phyloP scores from a whole-genome alignment of 2,329 filamentous ascomycete species.

The Fusarium sp. region DNA sequence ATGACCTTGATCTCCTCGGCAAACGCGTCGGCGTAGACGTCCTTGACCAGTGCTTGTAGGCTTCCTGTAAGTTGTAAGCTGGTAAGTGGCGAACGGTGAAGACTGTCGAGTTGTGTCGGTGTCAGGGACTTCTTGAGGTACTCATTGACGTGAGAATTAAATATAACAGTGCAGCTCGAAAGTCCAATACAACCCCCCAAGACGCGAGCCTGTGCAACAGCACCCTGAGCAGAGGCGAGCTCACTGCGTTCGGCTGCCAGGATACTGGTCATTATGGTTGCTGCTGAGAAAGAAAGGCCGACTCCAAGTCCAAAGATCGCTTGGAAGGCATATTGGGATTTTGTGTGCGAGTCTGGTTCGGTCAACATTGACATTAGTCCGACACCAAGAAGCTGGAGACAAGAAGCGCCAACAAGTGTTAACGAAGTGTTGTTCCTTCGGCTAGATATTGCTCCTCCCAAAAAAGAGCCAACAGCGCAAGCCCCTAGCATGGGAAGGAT shows the following conservation, averaged over 20 bases:
- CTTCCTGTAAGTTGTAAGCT: slow-evolving; percentile 51
- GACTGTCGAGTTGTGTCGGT: slow-evolving; percentile 52
- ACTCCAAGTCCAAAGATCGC: slow-evolving; percentile 69
- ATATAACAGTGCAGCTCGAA: slow-evolving; percentile 68
- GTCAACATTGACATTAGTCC: slow-evolving; percentile 61
- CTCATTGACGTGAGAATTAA: slow-evolving; percentile 59
- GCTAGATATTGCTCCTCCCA: slow-evolving; percentile 65
- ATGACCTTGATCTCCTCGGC: slow-evolving; percentile 60
- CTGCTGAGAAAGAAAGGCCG: slow-evolving; percentile 67
- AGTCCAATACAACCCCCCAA: slow-evolving; percentile 70
- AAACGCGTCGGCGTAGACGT: slow-evolving; percentile 61
- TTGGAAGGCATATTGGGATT: slow-evolving; percentile 65
- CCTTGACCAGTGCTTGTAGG: slow-evolving; percentile 51
- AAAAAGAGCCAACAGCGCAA: slow-evolving; percentile 67
- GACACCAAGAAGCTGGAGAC: slow-evolving; percentile 64
- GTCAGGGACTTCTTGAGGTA: slow-evolving; percentile 54
- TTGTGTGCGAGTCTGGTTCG: slow-evolving; percentile 48
- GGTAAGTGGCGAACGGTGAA: slow-evolving; percentile 59
- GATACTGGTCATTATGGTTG: slow-evolving; percentile 68
- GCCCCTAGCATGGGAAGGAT: slow-evolving; percentile 68
- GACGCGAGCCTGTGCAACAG: slow-evolving; percentile 69
- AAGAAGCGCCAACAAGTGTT: slow-evolving; percentile 62
- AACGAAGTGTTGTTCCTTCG: slow-evolving; percentile 65
- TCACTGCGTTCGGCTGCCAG: slow-evolving; percentile 60
- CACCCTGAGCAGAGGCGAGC: slow-evolving; percentile 68